Evolutionary conservation across 192 early-diverging fungal genomes (phyloP).

Genomic region (Coemansia sp.): DNA sequence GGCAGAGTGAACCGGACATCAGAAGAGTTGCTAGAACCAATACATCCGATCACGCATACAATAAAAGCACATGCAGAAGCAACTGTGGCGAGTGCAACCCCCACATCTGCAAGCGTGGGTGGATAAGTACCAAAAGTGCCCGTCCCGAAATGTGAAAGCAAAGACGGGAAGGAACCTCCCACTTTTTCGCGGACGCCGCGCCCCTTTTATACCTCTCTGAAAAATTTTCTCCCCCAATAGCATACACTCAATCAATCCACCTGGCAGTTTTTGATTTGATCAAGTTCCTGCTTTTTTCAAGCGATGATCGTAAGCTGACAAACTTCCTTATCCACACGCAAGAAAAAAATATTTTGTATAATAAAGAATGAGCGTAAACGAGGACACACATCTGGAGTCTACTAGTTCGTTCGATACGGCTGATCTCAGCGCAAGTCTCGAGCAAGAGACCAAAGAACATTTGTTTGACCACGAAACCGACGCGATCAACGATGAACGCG

Average conservation of each 20-base stretch:
- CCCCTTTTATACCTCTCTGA: constrained; percentile 32
- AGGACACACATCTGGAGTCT: background rate
- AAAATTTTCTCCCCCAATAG: too few species aligned
- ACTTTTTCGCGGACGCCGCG: background rate
- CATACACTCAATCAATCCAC: too few species aligned
- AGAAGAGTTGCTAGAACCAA: background rate
- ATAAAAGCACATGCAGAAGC: constrained; percentile 2
- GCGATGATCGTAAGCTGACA: too few species aligned
- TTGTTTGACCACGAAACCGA: constrained; percentile 76
- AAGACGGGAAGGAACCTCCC: constrained; percentile 50
- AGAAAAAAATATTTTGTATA: background rate
- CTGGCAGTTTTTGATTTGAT: background rate
- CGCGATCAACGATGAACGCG: constrained; percentile 68
- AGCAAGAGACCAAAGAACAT: constrained; percentile 38
- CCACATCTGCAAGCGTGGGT: background rate
- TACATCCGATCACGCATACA: constrained; percentile 6
- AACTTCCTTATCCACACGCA: too few species aligned
- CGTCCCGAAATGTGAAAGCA: constrained; percentile 31
- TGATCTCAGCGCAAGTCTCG: constrained; percentile 15
- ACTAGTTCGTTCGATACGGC: constrained; percentile 33
- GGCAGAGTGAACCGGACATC: too few species aligned
- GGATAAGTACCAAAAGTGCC: constrained; percentile 34
- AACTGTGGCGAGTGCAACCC: background rate
- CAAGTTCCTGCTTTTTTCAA: background rate
- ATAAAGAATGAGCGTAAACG: constrained; percentile 7